Percentiles rank a stretch among this genome's conserved stretches.
These are phyloP conservation scores for Zasmidium angulare DNA, from an alignment of 2,329 filamentous ascomycete species.

Conservation along the genomic window DNA sequence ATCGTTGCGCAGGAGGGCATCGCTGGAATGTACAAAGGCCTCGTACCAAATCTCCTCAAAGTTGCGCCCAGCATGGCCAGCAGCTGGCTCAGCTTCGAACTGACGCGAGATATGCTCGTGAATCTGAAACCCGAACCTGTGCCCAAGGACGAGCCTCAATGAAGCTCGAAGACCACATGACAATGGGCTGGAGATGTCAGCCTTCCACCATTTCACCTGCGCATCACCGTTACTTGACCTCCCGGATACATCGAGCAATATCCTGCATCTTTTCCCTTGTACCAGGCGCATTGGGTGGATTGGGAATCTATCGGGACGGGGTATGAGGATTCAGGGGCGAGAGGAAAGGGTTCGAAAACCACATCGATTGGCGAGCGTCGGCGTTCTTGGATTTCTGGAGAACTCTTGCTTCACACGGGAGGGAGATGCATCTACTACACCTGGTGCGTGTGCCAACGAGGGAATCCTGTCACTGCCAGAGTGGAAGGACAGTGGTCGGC, in stretches of 20 bases:
- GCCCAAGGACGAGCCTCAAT: constrained; percentile 13
- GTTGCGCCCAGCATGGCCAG: constrained; percentile 98
- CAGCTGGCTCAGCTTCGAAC: constrained; percentile 95
- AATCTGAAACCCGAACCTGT: constrained; percentile 19
- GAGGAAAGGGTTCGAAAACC: background rate
- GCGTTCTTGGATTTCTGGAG: background rate
- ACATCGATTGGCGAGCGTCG: background rate
- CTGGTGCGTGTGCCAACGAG: too few relatives aligned
- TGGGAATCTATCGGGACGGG: too few relatives aligned
- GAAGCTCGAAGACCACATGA: background rate
- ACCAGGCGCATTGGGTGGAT: too few relatives aligned
- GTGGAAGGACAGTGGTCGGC: too few relatives aligned
- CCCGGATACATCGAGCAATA: too few relatives aligned
- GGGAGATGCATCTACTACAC: background rate
- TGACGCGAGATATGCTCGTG: constrained; percentile 84
- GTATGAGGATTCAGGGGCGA: too few relatives aligned
- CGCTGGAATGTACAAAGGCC: constrained; percentile 88
- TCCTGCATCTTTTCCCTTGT: too few relatives aligned
- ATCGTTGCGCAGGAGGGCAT: constrained; percentile 84
- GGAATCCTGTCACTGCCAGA: too few relatives aligned
- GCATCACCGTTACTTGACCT: too few relatives aligned
- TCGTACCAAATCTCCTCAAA: constrained; percentile 91
- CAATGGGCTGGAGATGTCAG: constrained; percentile 2
- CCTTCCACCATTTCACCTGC: too few relatives aligned
- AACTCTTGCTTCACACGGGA: background rate